Percentiles rank a stretch among this genome's conserved stretches.
Evolutionary conservation across 176 grass and related monocot species (phyloP).

Genomic region (Oryza officinalis): DNA sequence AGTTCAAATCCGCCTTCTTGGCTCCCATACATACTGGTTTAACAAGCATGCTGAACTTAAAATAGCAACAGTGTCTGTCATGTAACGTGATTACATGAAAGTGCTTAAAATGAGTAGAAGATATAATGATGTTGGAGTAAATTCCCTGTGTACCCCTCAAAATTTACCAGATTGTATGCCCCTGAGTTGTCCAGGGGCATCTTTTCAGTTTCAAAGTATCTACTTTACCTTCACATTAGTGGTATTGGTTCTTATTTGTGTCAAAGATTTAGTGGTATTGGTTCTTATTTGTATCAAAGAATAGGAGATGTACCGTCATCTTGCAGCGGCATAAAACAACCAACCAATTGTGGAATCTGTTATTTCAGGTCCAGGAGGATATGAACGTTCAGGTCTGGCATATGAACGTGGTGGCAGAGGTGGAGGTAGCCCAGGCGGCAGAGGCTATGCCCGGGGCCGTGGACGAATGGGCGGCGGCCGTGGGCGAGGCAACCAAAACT

Average conservation of each 20-base stretch:
- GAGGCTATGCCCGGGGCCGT: conserved; percentile 65
- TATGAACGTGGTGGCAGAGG: conserved; percentile 69
- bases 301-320: background rate
- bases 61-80: background rate
- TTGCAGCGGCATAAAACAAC: background rate
- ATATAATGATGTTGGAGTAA: background rate
- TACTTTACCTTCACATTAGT: background rate
- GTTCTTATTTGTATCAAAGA: background rate
- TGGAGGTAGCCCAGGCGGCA: conserved; percentile 56
- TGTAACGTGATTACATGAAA: background rate
- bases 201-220: background rate
- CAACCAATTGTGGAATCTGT: conserved; percentile 6
- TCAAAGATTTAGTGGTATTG: background rate
- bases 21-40: background rate
- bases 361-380: conserved; percentile 61
- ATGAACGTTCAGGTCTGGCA: conserved; percentile 64
- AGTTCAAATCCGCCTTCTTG: background rate
- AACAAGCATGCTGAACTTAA: background rate
- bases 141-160: too few relatives aligned
- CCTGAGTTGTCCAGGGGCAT: background rate
- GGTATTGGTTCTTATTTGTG: background rate
- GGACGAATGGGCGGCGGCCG: conserved; percentile 66
- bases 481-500: conserved; percentile 62
- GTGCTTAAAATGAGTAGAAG: background rate
- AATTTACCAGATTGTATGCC: too few relatives aligned